Evolutionary conservation across 2,329 filamentous ascomycete species (phyloP), one percentile per base, ranked within the genome.

Genomic region (Aspergillus sclerotialis): DNA sequence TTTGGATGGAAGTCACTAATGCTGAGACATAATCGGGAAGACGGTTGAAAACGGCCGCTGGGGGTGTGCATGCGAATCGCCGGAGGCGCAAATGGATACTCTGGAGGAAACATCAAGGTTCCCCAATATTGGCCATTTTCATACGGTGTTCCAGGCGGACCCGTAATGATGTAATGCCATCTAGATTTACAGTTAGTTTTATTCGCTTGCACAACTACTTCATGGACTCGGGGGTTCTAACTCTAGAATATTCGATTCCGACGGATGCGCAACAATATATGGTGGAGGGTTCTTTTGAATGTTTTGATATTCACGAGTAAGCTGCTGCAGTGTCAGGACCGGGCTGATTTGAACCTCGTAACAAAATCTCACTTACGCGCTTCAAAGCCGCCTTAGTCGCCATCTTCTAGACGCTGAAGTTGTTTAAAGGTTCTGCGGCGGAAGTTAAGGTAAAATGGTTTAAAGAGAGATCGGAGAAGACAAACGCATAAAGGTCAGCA

Each of bases 51-150:
- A 55, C 92, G 85, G 39, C 92, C 92, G 9, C 83, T 90, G 2
- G 92, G 92, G 0, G 92, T 98, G 70, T 96, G 92, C 92, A 98
- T 98, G 56, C 90, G 87, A 63, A 98, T 98, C 2, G 92, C 88
- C 4, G 92, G 92, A 19, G 92, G 92, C 9, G 89, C 90, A 64
- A 95, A 98, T 16, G 92, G 92, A 60, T 98, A 98, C 69, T 95
- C 89, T 7, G 89, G 78, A 11, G 92, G 92, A 63, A 98, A 98
- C 46, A 93, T 81, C 32, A 98, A 73, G 2, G 90, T 95, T 30
- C 92, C 92, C 92, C 92, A 98, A 70, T 96, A 98, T 63, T 98
- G 92, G 29, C 92, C 92, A 55, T 82, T 80, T 52, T 93, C 79
- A 61, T 98, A 98, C 2, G 92, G 90, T 1, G 92, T 98, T 40